These are phyloP conservation scores for Curvularia spicifera DNA, from an alignment of 2,329 filamentous ascomycete species.

Conservation along the genomic window DNA sequence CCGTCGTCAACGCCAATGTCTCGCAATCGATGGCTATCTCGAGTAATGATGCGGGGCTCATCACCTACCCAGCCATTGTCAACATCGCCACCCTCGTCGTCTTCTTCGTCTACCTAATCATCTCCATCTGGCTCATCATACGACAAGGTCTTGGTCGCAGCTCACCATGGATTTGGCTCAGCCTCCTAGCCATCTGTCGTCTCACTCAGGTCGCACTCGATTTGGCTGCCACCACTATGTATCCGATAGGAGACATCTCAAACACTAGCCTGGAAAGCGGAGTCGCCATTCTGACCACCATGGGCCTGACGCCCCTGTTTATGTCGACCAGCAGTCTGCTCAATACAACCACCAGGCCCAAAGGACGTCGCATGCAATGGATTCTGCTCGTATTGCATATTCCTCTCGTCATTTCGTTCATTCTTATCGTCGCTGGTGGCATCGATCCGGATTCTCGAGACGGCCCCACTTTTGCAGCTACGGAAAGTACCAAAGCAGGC, in stretches of 20 bases:
- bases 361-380: constrained; percentile 49
- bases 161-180: constrained; percentile 45
- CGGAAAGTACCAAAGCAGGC: constrained; percentile 45
- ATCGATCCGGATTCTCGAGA: constrained; percentile 46
- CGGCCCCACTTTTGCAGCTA: constrained; percentile 41
- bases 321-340: constrained; percentile 46
- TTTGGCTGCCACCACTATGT: constrained; percentile 44
- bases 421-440: constrained; percentile 46
- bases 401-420: constrained; percentile 43
- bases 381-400: constrained; percentile 43
- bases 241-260: constrained; percentile 24
- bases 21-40: constrained; percentile 29
- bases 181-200: constrained; percentile 41
- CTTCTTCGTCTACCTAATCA: constrained; percentile 40
- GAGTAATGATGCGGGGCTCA: constrained; percentile 7
- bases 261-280: constrained; percentile 42
- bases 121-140: constrained; percentile 38
- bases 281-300: constrained; percentile 47
- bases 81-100: constrained; percentile 45
- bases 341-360: constrained; percentile 43
- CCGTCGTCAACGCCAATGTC: constrained; percentile 24
- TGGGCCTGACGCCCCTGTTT: constrained; percentile 46
- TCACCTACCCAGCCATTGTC: constrained; percentile 38
- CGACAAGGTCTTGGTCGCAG: constrained; percentile 45
- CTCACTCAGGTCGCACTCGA: constrained; percentile 46